phyloP scores from a whole-genome alignment of 2,329 filamentous ascomycete species.

The Colletotrichum simmondsii region DNA sequence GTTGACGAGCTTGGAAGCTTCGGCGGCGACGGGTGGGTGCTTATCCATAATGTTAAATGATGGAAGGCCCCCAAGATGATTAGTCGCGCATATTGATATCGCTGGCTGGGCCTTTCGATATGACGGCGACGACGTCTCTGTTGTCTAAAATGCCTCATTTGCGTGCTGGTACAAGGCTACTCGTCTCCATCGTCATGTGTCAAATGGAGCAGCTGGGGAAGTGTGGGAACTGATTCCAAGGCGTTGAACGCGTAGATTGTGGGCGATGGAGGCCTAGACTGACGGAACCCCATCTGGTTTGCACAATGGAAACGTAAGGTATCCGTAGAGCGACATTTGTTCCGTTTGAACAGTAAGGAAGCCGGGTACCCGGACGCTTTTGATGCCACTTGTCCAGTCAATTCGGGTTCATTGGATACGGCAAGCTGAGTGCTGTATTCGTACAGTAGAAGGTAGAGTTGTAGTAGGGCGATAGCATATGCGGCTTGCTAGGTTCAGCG shows the following conservation, averaged over 20 bases:
- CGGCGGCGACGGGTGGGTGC: slow-evolving; percentile 12
- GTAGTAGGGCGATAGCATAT: background rate
- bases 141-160: slow-evolving; percentile 20
- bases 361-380: background rate
- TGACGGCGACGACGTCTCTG: background rate
- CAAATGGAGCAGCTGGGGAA: slow-evolving; percentile 12
- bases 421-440: background rate
- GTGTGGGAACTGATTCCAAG: background rate
- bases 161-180: background rate
- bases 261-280: slow-evolving; percentile 26
- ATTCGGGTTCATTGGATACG: background rate
- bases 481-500: background rate
- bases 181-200: slow-evolving; percentile 2
- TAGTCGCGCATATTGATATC: slow-evolving; percentile 2
- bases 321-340: background rate
- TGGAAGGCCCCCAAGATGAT: background rate
- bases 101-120: background rate
- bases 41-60: slow-evolving; percentile 27
- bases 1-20: slow-evolving; percentile 20
- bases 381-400: background rate
- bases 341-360: slow-evolving; percentile 9
- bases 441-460: background rate
- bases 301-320: slow-evolving; percentile 13
- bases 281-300: background rate
- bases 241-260: background rate